Conservation (phyloP, 345 rosid species). For the Populus pruinosa region DNA sequence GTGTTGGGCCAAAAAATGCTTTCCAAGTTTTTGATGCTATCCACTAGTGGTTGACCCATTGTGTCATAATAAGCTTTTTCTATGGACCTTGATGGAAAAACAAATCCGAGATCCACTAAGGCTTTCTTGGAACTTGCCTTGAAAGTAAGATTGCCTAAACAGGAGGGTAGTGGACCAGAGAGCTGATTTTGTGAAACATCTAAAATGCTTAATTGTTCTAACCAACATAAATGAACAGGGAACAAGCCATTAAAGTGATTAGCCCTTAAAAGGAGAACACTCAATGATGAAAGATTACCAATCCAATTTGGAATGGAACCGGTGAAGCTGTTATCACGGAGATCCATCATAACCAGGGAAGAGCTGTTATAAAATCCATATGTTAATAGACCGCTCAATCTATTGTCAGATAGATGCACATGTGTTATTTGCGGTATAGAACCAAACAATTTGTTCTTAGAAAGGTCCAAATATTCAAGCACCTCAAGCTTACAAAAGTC, state of each 20-base stretch:
- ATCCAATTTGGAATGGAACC: conserved; percentile 26
- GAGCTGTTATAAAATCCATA: background rate
- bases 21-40: too few species aligned
- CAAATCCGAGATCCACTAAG: fast-evolving
- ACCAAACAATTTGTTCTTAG: background rate
- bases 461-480: background rate
- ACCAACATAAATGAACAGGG: conserved; percentile 5
- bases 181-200: conserved; percentile 18
- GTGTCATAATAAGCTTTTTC: too few species aligned
- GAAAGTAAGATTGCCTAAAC: background rate
- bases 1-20: too few species aligned
- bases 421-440: background rate
- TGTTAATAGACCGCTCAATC: background rate
- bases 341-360: background rate
- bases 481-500: background rate
- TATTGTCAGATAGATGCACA: conserved; percentile 2
- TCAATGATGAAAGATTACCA: background rate
- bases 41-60: too few species aligned
- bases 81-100: too few species aligned
- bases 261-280: conserved; percentile 16
- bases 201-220: background rate
- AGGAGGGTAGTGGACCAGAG: conserved; percentile 4
- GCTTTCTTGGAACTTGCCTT: too few species aligned
- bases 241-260: conserved; percentile 20
- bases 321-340: background rate